phyloP scores from a whole-genome alignment of 2,329 filamentous ascomycete species.

The Domatiomyces globalis region DNA sequence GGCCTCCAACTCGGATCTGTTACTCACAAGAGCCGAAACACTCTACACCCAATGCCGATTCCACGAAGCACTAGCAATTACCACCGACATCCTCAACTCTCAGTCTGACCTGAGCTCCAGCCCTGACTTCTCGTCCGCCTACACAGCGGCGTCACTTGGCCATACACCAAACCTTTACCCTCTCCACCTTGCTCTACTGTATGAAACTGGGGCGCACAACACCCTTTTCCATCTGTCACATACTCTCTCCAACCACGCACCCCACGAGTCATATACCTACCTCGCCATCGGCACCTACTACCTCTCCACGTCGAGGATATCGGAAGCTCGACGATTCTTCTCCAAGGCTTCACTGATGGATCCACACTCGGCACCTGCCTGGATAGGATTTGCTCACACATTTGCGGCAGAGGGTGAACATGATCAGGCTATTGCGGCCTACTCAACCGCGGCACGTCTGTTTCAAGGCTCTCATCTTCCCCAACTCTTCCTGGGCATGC shows the following conservation, averaged over 20 bases:
- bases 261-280: slow-evolving; percentile 83
- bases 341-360: slow-evolving; percentile 97
- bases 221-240: slow-evolving; percentile 83
- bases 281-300: slow-evolving; percentile 94
- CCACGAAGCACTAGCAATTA: slow-evolving; percentile 70
- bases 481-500: slow-evolving; percentile 94
- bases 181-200: slow-evolving; percentile 78
- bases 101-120: slow-evolving; percentile 62
- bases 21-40: slow-evolving; percentile 78
- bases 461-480: slow-evolving; percentile 96
- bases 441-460: slow-evolving; percentile 82
- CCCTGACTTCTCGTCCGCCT: slow-evolving; percentile 13
- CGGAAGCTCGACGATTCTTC: slow-evolving; percentile 89
- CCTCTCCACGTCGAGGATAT: slow-evolving; percentile 72
- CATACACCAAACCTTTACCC: slow-evolving; percentile 54
- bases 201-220: slow-evolving; percentile 76
- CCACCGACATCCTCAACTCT: slow-evolving; percentile 69
- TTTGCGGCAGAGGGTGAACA: slow-evolving; percentile 96
- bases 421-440: slow-evolving; percentile 94
- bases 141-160: slow-evolving; percentile 25
- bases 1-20: slow-evolving; percentile 70
- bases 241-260: slow-evolving; percentile 80
- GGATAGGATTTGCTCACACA: slow-evolving; percentile 97
- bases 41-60: slow-evolving; percentile 92
- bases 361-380: slow-evolving; percentile 89